Conservation (phyloP, 1,284 basidiomycete genomes). For the Ceratobasidium sp. region DNA sequence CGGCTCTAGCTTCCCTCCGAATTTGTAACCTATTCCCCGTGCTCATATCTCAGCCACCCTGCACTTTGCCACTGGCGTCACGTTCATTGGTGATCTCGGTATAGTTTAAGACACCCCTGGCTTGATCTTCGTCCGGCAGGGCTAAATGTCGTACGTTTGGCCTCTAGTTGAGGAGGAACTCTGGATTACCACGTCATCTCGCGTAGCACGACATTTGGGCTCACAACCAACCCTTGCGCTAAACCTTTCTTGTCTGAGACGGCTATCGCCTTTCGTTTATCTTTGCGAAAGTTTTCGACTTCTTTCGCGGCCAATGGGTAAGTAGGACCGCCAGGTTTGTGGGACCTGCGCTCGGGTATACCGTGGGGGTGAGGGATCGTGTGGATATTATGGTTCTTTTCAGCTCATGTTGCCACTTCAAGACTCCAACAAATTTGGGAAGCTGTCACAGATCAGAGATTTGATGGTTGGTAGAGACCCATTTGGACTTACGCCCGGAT, state of each 20-base stretch:
- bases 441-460: constrained; percentile 65
- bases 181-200: constrained; percentile 72
- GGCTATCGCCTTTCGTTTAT: constrained; percentile 63
- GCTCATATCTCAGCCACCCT: constrained; percentile 66
- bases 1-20: constrained; percentile 72
- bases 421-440: constrained; percentile 73
- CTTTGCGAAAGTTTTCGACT: neutral
- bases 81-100: constrained; percentile 72
- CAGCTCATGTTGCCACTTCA: constrained; percentile 70
- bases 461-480: constrained; percentile 69
- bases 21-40: constrained; percentile 65
- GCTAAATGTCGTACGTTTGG: constrained; percentile 71
- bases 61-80: constrained; percentile 69
- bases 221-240: constrained; percentile 74
- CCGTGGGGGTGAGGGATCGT: constrained; percentile 72
- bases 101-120: constrained; percentile 73
- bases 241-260: constrained; percentile 76
- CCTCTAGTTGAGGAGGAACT: constrained; percentile 77
- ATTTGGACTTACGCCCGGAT: constrained; percentile 63
- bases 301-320: constrained; percentile 62
- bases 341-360: constrained; percentile 75
- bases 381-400: constrained; percentile 70
- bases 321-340: no score
- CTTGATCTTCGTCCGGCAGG: constrained; percentile 68
- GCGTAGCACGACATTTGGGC: constrained; percentile 81